Percentiles rank a stretch among this genome's conserved stretches.
phyloP scores from a whole-genome alignment of 345 rosid genomes.

The Linum usitatissimum region DNA sequence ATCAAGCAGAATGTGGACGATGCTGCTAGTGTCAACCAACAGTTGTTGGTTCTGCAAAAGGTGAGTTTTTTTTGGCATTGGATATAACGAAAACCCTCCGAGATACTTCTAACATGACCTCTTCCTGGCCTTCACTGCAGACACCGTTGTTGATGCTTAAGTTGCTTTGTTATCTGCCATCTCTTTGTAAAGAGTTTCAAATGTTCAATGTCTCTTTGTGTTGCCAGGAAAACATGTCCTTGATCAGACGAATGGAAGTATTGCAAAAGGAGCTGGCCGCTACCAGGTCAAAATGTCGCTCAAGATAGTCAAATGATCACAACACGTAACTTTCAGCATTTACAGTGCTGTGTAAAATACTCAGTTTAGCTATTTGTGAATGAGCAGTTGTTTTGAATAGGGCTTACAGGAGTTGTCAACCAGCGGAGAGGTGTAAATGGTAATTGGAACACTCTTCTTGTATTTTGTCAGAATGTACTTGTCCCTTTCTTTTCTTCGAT shows the following conservation, averaged over 20 bases:
- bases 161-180: too few relatives aligned
- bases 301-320: conserved; percentile 4
- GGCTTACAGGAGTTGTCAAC: neutral
- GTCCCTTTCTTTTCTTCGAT: neutral
- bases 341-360: neutral
- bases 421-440: neutral
- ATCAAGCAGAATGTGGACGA: conserved; percentile 37
- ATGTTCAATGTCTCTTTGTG: neutral
- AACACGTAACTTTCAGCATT: neutral
- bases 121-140: too few relatives aligned
- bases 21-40: conserved; percentile 23
- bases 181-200: neutral
- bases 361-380: neutral
- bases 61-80: conserved; percentile 16
- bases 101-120: too few relatives aligned
- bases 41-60: conserved; percentile 45
- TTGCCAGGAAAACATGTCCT: conserved; percentile 43
- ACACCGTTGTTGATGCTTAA: too few relatives aligned
- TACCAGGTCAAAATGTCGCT: conserved; percentile 35
- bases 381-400: neutral
- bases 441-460: neutral
- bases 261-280: conserved; percentile 39
- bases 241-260: conserved; percentile 34
- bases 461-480: neutral
- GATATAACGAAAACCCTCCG: too few relatives aligned